Evolutionary conservation across 2,329 filamentous ascomycete species (phyloP), one percentile per base, ranked within the genome.

Genomic region (Cladosporium velox): DNA sequence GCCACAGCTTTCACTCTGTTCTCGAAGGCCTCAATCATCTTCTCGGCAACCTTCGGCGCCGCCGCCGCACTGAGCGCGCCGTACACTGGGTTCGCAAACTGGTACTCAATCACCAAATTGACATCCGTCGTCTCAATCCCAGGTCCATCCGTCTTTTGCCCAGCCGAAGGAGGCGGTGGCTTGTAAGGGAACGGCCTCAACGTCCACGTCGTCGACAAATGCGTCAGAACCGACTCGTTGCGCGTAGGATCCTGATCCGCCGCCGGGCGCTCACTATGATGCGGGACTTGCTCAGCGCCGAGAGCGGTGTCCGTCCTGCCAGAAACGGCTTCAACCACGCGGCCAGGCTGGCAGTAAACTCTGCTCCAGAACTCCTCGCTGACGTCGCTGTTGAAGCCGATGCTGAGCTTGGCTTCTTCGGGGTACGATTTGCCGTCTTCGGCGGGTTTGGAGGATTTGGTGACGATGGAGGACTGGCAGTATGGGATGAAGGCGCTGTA

Each of bases 11-110:
- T 82, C 6, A 95, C 93, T 74, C 91, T 85, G 78, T 87, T 86
- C 81, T 97, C 93, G 81, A 99, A 99, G 0, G 95, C 94, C 77
- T 91, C 89, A 70, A 98, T 91, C 93, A 99, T 97, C 70, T 91
- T 84, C 4, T 88, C 88, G 1, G 92, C 94, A 69, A 97, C 88
- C 79, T 91, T 92, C 35, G 92, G 90, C 70, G 92, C 92, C 28
- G 95, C 89, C 38, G 91, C 90, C 44, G 88, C 85, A 76, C 93
- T 95, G 75, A 97, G 83, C 24, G 91, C 88, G 51, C 88, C 89
- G 80, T 97, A 96, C 65, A 97, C 77, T n/a, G 93, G 92, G 79
- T 93, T 98, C 72, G 87, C 85, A 77, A 99, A 97, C 77, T 90
- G 87, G 77, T 93, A 97, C 69, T 89, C 86, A 71, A 99, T 89